Evolutionary conservation across 73 alveolate species (phyloP).

Genomic region (Stentor coeruleus): DNA sequence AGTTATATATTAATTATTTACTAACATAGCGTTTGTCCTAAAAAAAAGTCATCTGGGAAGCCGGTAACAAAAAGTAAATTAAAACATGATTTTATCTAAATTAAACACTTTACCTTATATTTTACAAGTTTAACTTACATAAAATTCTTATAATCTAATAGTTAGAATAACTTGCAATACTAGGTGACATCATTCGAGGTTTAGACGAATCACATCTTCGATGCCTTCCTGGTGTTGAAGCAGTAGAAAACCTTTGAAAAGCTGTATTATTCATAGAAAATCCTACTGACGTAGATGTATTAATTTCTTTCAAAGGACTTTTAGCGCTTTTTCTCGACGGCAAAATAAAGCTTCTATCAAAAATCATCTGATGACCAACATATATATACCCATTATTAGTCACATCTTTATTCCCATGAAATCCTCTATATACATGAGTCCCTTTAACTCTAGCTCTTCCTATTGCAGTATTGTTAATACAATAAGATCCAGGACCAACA

Average conservation of each 20-base stretch:
- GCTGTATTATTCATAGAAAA: not conserved
- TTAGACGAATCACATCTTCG: not conserved
- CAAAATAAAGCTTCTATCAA: not conserved
- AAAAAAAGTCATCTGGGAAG: too few relatives aligned
- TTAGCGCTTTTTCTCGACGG: not conserved
- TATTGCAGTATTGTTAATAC: not conserved
- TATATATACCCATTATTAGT: slow-evolving; percentile 10
- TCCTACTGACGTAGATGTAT: not conserved
- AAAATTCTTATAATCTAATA: not conserved
- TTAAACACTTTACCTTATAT: too few relatives aligned
- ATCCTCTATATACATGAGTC: not conserved
- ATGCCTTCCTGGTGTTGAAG: not conserved
- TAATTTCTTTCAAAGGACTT: not conserved
- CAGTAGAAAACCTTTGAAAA: not conserved
- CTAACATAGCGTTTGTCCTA: too few relatives aligned
- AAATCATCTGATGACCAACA: slow-evolving; percentile 12
- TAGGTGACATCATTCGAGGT: not conserved
- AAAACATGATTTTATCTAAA: too few relatives aligned
- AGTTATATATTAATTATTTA: too few relatives aligned
- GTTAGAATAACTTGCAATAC: not conserved
- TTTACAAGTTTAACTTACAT: too few relatives aligned
- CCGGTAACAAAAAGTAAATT: too few relatives aligned
- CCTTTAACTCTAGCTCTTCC: slow-evolving; percentile 13
- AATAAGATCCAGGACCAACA: slow-evolving; percentile 22
- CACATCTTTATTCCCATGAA: not conserved